Percentiles rank a stretch among this genome's conserved stretches.
phyloP scores from a whole-genome alignment of 2,329 filamentous ascomycete genomes.

The Colletotrichum siamense region DNA sequence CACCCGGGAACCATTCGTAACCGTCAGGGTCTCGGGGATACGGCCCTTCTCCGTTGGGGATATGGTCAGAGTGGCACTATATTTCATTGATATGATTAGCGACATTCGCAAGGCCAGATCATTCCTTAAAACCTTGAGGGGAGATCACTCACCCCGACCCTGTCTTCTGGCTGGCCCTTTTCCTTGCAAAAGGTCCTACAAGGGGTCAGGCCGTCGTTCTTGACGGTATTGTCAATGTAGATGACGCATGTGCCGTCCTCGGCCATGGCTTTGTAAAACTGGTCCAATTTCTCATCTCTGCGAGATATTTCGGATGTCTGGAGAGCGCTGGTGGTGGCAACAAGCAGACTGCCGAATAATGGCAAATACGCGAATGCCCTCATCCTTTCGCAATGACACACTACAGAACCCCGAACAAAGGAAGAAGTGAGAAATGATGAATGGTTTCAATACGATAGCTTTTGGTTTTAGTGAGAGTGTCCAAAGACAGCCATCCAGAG shows the following conservation, averaged over 20 bases:
- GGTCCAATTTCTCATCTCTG: not conserved
- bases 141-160: not conserved
- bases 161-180: not conserved
- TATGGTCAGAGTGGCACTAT: not conserved
- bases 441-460: not conserved
- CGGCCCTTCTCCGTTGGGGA: not conserved
- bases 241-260: not conserved
- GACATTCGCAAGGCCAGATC: not conserved
- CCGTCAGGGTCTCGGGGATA: not conserved
- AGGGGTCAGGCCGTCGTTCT: not conserved
- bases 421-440: not conserved
- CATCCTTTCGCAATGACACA: not conserved
- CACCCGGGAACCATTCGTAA: not conserved
- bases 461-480: not conserved
- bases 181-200: not conserved
- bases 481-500: not conserved
- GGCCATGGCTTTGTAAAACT: not conserved
- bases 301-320: not conserved
- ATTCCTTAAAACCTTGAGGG: not conserved
- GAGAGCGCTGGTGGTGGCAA: not conserved
- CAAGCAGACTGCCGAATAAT: not conserved
- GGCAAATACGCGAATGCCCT: not conserved
- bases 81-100: not conserved
- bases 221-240: not conserved
- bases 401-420: not conserved